Evolutionary conservation across 176 grass and related monocot species (phyloP).

Genomic region (Alloteropsis semialata): DNA sequence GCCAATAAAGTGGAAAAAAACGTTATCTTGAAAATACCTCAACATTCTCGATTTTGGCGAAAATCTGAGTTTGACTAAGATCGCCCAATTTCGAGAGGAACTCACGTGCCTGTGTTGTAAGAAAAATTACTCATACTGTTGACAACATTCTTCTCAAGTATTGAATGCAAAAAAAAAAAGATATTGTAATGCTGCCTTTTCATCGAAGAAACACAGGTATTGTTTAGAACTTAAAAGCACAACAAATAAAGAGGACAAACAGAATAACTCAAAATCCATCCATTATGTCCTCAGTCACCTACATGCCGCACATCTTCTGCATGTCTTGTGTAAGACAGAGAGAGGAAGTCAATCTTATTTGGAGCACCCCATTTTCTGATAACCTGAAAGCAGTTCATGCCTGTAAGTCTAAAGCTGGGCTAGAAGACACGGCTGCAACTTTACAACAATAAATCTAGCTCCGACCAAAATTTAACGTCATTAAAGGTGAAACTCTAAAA

Average conservation of each 20-base stretch:
- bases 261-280: slow-evolving; percentile 1
- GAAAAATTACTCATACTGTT: background rate
- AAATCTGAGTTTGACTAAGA: slow-evolving; percentile 90
- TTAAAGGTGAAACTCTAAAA: background rate
- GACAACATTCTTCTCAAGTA: slow-evolving; percentile 16
- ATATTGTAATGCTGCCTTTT: background rate
- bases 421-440: background rate
- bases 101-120: slow-evolving; percentile 58
- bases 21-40: slow-evolving; percentile 60
- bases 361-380: slow-evolving; percentile 87
- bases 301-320: slow-evolving; percentile 93
- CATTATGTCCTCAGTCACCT: slow-evolving; percentile 24
- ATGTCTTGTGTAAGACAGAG: slow-evolving; percentile 92
- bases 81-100: slow-evolving; percentile 83
- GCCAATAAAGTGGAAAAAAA: background rate
- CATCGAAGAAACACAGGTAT: background rate
- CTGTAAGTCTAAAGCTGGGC: background rate
- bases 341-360: slow-evolving; percentile 99
- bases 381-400: slow-evolving; percentile 51
- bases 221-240: background rate
- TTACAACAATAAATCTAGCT: background rate
- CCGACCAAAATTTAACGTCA: background rate
- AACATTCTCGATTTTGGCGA: slow-evolving; percentile 97
- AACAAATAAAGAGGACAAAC: background rate
- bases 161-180: background rate